These are phyloP conservation scores for Lactuca sativa DNA, from an alignment of 129 eudicot species.

Conservation along the genomic window DNA sequence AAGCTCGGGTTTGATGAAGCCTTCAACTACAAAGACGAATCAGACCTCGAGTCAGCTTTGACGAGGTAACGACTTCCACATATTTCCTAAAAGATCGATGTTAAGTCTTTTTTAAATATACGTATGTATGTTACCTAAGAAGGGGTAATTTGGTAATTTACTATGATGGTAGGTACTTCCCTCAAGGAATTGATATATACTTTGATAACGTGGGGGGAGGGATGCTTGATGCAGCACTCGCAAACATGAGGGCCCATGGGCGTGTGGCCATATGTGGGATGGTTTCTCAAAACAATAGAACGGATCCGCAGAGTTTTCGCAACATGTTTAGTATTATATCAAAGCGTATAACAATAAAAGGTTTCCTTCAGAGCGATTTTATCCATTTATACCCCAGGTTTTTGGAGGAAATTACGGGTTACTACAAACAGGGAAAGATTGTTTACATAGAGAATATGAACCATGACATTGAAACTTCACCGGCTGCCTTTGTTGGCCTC, in stretches of 20 bases:
- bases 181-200: conserved; percentile 81
- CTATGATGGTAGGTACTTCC: conserved; percentile 56
- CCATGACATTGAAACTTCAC: conserved; percentile 73
- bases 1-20: conserved; percentile 82
- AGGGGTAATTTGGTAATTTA: conserved; percentile 26
- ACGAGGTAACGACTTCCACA: conserved; percentile 46
- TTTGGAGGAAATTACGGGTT: conserved; percentile 41
- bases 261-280: conserved; percentile 87
- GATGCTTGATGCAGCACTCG: conserved; percentile 89
- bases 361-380: conserved; percentile 69
- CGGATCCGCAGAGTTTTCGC: conserved; percentile 43
- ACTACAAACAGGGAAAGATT: conserved; percentile 64
- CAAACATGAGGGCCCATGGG: conserved; percentile 73
- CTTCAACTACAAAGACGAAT: conserved; percentile 83
- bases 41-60: conserved; percentile 71
- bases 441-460: conserved; percentile 66
- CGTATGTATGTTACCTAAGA: neutral
- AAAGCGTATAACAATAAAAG: conserved; percentile 67
- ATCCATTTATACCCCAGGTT: conserved; percentile 52
- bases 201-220: conserved; percentile 89
- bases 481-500: conserved; percentile 73
- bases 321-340: conserved; percentile 50
- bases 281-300: conserved; percentile 62
- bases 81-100: neutral
- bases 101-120: neutral